A percentile compares a stretch with the other conserved stretches of the same genome.
Evolutionary conservation across 2,329 filamentous ascomycete species (phyloP).

Genomic region (Didymellaceae sp.): DNA sequence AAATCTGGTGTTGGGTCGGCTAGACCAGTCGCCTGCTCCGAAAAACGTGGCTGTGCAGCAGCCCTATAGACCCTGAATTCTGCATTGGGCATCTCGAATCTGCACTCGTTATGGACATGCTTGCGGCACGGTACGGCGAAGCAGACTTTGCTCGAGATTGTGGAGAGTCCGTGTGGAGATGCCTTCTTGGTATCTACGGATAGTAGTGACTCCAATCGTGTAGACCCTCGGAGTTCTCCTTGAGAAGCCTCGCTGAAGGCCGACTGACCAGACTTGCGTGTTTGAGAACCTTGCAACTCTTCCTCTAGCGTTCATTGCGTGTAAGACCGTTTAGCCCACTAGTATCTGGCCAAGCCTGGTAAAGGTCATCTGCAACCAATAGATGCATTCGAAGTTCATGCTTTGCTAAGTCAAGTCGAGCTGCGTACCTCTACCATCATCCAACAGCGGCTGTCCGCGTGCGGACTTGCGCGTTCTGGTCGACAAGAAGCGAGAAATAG

Average conservation of each 20-base stretch:
- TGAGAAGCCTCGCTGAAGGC: background rate
- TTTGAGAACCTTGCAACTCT: background rate
- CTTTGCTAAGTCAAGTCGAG: background rate
- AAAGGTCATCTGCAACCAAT: background rate
- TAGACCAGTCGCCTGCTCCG: constrained; percentile 12
- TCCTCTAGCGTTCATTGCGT: background rate
- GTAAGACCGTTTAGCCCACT: background rate
- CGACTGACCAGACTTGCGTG: background rate
- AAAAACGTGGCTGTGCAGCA: constrained; percentile 20
- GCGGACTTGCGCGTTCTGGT: constrained; percentile 27
- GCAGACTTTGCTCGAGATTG: constrained; percentile 22
- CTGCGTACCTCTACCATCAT: background rate
- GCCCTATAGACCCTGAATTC: constrained; percentile 21
- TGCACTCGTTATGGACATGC: constrained; percentile 6
- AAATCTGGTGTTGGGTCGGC: constrained; percentile 10
- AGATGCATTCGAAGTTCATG: background rate
- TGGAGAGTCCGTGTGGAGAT: constrained; percentile 4
- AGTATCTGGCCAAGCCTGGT: background rate
- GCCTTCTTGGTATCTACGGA: background rate
- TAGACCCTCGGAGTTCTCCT: background rate
- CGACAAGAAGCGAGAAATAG: constrained; percentile 24
- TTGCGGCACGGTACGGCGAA: constrained; percentile 14
- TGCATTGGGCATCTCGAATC: constrained; percentile 12
- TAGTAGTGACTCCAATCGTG: background rate
- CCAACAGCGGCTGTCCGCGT: constrained; percentile 5